phyloP scores from a whole-genome alignment of 257 asterid genomes.

The Jasminum sambac region DNA sequence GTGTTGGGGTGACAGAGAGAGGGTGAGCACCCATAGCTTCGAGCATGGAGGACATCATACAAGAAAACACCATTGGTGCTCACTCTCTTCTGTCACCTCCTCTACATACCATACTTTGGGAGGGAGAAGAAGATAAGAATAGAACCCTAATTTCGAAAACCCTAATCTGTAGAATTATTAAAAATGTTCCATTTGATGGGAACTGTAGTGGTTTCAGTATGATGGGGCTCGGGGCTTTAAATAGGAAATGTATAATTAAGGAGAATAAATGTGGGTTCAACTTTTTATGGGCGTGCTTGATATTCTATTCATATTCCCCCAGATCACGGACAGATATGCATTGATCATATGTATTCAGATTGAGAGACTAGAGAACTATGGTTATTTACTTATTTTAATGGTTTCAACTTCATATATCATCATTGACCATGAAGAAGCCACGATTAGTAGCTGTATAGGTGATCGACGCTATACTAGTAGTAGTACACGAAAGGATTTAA shows the following conservation, averaged over 20 bases:
- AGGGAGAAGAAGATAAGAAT: background rate
- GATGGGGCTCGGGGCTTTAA: slow-evolving; percentile 31
- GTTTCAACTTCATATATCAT: too few species aligned
- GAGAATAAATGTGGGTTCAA: slow-evolving; percentile 33
- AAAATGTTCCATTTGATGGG: slow-evolving; percentile 41
- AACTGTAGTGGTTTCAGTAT: slow-evolving; percentile 20
- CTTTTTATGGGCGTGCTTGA: slow-evolving; percentile 30
- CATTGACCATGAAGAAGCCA: too few species aligned
- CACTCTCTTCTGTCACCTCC: slow-evolving; percentile 75
- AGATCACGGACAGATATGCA: background rate
- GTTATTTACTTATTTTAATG: too few species aligned
- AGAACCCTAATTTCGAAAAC: slow-evolving; percentile 30
- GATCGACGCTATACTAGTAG: too few species aligned
- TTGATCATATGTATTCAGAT: too few species aligned
- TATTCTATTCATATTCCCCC: slow-evolving; percentile 18
- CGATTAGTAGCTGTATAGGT: too few species aligned
- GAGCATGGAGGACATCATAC: slow-evolving; percentile 39
- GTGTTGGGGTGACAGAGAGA: slow-evolving; percentile 53
- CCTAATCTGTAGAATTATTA: background rate
- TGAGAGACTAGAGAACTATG: too few species aligned
- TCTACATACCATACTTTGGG: slow-evolving; percentile 20
- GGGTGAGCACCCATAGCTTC: slow-evolving; percentile 64
- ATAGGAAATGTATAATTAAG: slow-evolving; percentile 12
- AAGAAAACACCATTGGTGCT: slow-evolving; percentile 58
- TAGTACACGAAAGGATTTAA: too few species aligned